These are phyloP conservation scores for Rhizomucor pusillus DNA, from an alignment of 371 early-diverging fungal genomes.

Conservation along the genomic window DNA sequence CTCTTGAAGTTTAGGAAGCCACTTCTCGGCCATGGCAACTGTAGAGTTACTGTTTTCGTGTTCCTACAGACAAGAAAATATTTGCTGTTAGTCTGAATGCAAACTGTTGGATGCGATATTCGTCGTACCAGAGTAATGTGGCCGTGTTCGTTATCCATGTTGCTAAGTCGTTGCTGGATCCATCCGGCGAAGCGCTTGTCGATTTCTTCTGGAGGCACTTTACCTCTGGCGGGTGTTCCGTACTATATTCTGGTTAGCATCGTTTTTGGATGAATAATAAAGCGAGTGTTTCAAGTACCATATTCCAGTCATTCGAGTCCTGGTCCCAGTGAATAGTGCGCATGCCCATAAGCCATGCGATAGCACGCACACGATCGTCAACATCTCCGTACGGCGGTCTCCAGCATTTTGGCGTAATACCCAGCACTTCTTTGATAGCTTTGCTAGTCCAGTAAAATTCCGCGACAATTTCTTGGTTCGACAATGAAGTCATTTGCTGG, in stretches of 20 bases:
- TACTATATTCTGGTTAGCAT: constrained; percentile 10
- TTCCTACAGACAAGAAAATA: constrained; percentile 19
- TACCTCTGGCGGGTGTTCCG: constrained; percentile 24
- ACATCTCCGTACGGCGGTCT: constrained; percentile 58
- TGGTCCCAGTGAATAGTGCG: constrained; percentile 38
- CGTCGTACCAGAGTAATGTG: constrained; percentile 35
- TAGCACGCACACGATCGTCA: constrained; percentile 53
- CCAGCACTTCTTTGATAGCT: constrained; percentile 54
- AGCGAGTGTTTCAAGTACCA: no score
- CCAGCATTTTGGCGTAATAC: constrained; percentile 56
- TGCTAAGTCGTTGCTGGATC: constrained; percentile 24
- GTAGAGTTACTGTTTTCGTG: constrained; percentile 49
- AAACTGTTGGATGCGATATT: constrained; percentile 1
- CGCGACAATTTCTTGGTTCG: constrained; percentile 56
- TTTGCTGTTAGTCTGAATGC: constrained; percentile 9
- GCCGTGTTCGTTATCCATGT: constrained; percentile 32
- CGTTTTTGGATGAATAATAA: no score
- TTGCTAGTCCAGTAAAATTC: constrained; percentile 54
- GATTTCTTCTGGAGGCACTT: constrained; percentile 22
- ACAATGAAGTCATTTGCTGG: constrained; percentile 49
- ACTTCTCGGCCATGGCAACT: constrained; percentile 38
- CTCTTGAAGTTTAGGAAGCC: constrained; percentile 43
- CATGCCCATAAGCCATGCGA: constrained; percentile 54
- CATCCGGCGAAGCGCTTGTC: constrained; percentile 38
- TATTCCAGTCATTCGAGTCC: constrained; percentile 38